Base-by-base conservation (phyloP, 2,329 filamentous ascomycete species). In the Diaporthe citriasiana region DNA sequence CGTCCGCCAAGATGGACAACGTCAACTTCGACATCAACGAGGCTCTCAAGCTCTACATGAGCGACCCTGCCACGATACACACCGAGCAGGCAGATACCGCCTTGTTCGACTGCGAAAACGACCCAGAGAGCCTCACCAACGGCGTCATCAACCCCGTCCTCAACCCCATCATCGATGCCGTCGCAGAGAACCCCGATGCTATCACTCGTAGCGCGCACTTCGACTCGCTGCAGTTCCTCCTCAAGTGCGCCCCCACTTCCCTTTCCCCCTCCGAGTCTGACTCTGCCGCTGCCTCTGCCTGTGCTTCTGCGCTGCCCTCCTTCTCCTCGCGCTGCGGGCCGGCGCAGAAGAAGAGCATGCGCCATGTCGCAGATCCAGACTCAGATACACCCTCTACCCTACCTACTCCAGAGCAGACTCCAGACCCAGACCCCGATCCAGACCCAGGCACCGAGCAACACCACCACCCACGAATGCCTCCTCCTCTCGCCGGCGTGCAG, bases 41-140 rank as follows among this genome's bases (percentile, higher is more conserved):
- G 87, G 95, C 95, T 77, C 93, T 98, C 83, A 98, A 98, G 88
- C 91, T 94, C 82, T 99, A 98, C 85, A 94, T 98, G 90, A 97
- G 95, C 85, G 96, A 98, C 82, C 96, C 97, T 12, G 88, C 92
- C 59, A 90, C 91, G 51, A 93, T 98, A 72, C 88, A 93, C 10
- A 98, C 95, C 3, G 92, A 94, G 56, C 96, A 98, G 82, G 97
- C 95, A 72, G 93, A 97, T 78, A 84, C 92, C 57, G 90, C 93
- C 74, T 90, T 99, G 27, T 89, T 95, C 79, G 96, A 98, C 82
- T 97, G 94, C 89, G 97, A 98, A 86, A 93, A 94, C 82, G 95
- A 98, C 79, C 94, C 95, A 69, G 95, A 98, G 80, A 89, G 92
- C 68, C 90, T 98, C 77, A 94, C 94, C 38, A 91, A 91, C 76